A percentile compares a stretch with the other conserved stretches of the same genome.
These are phyloP conservation scores for Pyronema domesticum DNA, from an alignment of 495 filamentous ascomycete genomes.

Conservation along the genomic window DNA sequence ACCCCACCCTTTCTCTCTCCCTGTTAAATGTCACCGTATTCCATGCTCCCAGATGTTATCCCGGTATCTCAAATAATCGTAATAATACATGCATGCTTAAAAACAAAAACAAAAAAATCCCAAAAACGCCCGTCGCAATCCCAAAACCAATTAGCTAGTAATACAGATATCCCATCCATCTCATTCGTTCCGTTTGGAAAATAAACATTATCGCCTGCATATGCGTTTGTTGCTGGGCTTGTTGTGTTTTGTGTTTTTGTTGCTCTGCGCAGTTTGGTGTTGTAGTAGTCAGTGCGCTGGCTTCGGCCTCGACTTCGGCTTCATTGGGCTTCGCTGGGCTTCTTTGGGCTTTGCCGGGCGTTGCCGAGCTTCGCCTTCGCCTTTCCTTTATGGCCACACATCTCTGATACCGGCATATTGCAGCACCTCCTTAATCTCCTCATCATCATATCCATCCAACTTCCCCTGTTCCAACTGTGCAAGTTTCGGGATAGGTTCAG, in stretches of 20 bases:
- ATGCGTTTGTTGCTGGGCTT: background rate
- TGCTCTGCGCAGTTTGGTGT: background rate
- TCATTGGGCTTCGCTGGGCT: background rate
- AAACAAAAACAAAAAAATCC: too few relatives aligned
- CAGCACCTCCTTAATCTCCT: conserved; percentile 16
- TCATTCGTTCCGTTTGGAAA: too few relatives aligned
- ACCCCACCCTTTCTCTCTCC: too few relatives aligned
- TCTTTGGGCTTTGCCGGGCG: background rate
- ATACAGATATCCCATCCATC: too few relatives aligned
- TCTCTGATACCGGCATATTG: conserved; percentile 11
- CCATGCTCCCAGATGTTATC: too few relatives aligned
- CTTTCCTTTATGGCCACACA: background rate
- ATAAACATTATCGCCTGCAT: too few relatives aligned
- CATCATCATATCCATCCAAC: conserved; percentile 17
- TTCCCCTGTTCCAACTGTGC: conserved; percentile 17
- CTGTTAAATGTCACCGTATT: too few relatives aligned
- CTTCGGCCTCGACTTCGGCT: background rate
- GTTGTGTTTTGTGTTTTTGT: background rate
- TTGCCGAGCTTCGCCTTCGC: background rate
- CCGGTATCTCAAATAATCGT: too few relatives aligned
- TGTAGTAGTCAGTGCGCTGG: background rate
- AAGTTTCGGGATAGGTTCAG: conserved; percentile 12
- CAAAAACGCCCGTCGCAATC: too few relatives aligned
- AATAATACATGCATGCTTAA: too few relatives aligned
- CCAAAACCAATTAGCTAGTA: too few relatives aligned